These are phyloP conservation scores for Sanghuangporus sanghuang DNA, from an alignment of 1,284 basidiomycete species.

Conservation along the genomic window DNA sequence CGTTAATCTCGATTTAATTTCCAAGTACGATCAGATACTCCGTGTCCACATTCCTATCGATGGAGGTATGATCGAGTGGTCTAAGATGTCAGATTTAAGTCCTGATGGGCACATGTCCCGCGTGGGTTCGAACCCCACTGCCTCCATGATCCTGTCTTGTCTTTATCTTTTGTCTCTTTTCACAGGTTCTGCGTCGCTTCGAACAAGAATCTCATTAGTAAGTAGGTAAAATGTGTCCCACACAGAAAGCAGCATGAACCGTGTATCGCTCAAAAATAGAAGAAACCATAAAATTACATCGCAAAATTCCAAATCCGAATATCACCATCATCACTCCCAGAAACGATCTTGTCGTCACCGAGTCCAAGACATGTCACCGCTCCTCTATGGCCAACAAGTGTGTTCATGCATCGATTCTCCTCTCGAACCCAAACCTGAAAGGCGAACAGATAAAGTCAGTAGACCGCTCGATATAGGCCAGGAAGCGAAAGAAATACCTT, in stretches of 20 bases:
- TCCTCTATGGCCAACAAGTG: constrained; percentile 90
- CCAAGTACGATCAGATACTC: no score
- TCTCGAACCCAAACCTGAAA: constrained; percentile 87
- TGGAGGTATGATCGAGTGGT: constrained; percentile 17
- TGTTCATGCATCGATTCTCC: constrained; percentile 83
- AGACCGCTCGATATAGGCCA: constrained; percentile 7
- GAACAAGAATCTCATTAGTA: neutral
- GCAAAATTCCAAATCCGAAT: constrained; percentile 80
- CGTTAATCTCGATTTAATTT: no score
- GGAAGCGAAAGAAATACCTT: constrained; percentile 48
- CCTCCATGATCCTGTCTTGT: neutral
- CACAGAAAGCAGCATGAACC: no score
- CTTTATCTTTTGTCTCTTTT: no score
- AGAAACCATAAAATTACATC: constrained; percentile 21
- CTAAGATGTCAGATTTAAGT: constrained; percentile 20
- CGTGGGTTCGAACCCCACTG: constrained; percentile 19
- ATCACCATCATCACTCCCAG: constrained; percentile 87
- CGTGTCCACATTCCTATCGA: no score
- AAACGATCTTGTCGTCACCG: constrained; percentile 94
- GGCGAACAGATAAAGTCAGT: constrained; percentile 14
- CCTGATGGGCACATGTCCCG: constrained; percentile 14
- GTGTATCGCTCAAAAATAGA: no score
- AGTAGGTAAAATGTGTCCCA: no score
- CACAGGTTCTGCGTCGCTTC: no score
- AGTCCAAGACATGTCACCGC: constrained; percentile 90